These are phyloP conservation scores for Murraya koenigii DNA, from an alignment of 345 rosid species.

Conservation along the genomic window DNA sequence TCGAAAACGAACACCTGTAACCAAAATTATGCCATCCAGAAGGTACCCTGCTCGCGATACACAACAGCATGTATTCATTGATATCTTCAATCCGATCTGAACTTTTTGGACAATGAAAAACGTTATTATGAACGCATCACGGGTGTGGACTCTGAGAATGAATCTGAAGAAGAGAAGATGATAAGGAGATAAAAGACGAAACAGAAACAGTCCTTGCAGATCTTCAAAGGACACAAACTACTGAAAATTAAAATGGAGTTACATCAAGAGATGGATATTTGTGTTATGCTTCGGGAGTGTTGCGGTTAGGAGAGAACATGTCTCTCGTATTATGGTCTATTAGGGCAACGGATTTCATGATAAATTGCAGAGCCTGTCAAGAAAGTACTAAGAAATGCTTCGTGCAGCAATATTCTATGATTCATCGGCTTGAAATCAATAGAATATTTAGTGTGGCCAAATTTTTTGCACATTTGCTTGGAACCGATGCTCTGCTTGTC, in stretches of 20 bases:
- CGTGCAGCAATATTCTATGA: slow-evolving; percentile 92
- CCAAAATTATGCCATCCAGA: no score
- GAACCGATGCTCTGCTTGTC: slow-evolving; percentile 92
- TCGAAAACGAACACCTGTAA: no score
- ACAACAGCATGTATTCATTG: no score
- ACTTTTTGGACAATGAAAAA: slow-evolving; percentile 79
- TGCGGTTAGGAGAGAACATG: slow-evolving; percentile 95
- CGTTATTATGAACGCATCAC: slow-evolving; percentile 68
- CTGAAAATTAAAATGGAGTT: slow-evolving; percentile 92
- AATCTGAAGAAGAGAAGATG: slow-evolving; percentile 43
- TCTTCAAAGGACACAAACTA: slow-evolving; percentile 91
- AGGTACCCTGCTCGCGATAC: no score
- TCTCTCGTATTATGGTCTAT: slow-evolving; percentile 80
- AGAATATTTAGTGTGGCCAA: slow-evolving; percentile 84
- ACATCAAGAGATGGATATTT: slow-evolving; percentile 98
- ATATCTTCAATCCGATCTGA: slow-evolving; percentile 74
- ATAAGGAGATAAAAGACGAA: slow-evolving; percentile 68
- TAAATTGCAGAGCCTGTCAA: slow-evolving; percentile 69
- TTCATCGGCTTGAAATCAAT: slow-evolving; percentile 87
- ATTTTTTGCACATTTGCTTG: slow-evolving; percentile 92
- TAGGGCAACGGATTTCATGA: slow-evolving; percentile 95
- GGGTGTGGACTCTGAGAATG: slow-evolving; percentile 60
- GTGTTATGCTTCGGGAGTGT: slow-evolving; percentile 91
- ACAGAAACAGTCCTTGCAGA: slow-evolving; percentile 92
- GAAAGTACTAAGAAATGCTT: slow-evolving; percentile 90